Base-by-base conservation (phyloP, 306 rosid genomes). In the Prunus kanzakura region DNA sequence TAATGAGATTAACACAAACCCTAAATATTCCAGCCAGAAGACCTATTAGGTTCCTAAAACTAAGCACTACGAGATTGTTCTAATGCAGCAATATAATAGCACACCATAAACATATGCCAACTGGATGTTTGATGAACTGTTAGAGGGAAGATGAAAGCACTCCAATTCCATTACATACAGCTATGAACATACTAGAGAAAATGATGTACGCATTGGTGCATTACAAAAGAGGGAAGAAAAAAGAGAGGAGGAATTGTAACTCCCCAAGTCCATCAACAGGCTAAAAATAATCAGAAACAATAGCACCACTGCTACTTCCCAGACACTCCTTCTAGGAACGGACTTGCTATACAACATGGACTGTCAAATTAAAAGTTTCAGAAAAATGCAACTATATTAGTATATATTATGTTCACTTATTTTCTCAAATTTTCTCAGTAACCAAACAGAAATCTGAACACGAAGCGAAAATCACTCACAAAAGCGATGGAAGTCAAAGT, bases 371-470 rank as follows among this genome's bases (percentile, higher is more conserved):
- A 47, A 22, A 23, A 12, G 11, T 45, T 43, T 38, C 10, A 19
- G 6, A 38, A 38, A 38, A 35, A 11, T 38, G 8, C 27, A 38
- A 43, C 1, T 65, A 19, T 22, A 20, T n/a, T n/a, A 64, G 6
- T 12, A 19, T 8, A 29, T 6, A 14, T 6, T 6, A 6, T 2
- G 10, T 18, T n/a, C 30, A 12, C 50, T 32, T 3, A 29, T 76
- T 56, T 54, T 20, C 74, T n/a, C 45, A 2, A 64, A 35, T 11
- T 78, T 82, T 54, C 65, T 18, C 47, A 51, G 45, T 64, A 29
- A 60, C 16, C 69, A 72, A 68, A 50, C 74, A 63, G 64, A 67
- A 73, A 19, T 12, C 35, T 13, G 65, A 60, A 60, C 12, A 20
- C 3, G 62, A 20, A 9, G 38, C 27, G 1, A 49, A 15, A 14